phyloP scores from a whole-genome alignment of 768 basidiomycete species.

The Suillus alpinus region DNA sequence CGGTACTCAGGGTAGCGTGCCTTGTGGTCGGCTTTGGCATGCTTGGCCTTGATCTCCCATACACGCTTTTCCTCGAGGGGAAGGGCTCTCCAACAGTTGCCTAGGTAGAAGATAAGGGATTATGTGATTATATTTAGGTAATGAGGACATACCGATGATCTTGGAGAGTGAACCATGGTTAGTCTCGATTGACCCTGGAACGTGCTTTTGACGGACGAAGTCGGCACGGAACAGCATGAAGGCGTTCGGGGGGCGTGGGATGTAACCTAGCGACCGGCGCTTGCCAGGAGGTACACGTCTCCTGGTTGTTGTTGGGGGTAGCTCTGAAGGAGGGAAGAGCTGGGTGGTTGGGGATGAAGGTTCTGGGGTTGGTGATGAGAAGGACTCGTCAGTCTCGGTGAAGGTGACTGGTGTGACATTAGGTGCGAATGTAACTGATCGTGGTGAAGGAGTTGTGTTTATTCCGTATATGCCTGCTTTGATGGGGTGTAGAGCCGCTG shows the following conservation, averaged over 20 bases:
- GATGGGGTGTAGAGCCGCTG: conserved; percentile 35
- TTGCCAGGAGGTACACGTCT: conserved; percentile 59
- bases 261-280: conserved; percentile 52
- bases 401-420: conserved; percentile 58
- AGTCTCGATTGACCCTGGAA: conserved; percentile 49
- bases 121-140: background rate
- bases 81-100: conserved; percentile 63
- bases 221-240: conserved; percentile 38
- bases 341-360: conserved; percentile 34
- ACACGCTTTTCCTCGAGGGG: conserved; percentile 67
- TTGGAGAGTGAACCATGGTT: conserved; percentile 49
- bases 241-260: conserved; percentile 28
- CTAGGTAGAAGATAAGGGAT: conserved; percentile 13
- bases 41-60: conserved; percentile 73
- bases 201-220: conserved; percentile 43
- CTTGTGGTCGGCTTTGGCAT: conserved; percentile 72
- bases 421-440: conserved; percentile 59
- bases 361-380: conserved; percentile 22
- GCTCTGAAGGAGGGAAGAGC: conserved; percentile 54
- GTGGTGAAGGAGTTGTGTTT: conserved; percentile 35
- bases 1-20: conserved; percentile 63
- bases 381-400: conserved; percentile 32
- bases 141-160: conserved; percentile 35
- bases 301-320: conserved; percentile 38
- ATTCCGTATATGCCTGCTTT: conserved; percentile 57